Base-by-base conservation (phyloP, 2,329 filamentous ascomycete species). In the Cryoendolithus antarcticus region DNA sequence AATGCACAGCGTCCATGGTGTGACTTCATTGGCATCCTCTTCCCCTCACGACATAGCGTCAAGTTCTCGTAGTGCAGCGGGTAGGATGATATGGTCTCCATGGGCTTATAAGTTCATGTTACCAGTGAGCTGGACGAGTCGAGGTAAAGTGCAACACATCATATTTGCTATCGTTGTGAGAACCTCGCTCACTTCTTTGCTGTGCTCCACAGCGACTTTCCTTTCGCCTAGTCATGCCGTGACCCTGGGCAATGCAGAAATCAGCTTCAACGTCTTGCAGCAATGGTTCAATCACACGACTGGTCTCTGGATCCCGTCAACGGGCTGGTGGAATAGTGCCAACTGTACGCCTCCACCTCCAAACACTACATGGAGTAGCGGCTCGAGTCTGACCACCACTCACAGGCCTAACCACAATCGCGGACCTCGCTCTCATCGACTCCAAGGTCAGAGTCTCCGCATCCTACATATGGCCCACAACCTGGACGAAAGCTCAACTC, bases 321-420 rank as follows among this genome's bases (percentile, higher is more conserved):
- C 53, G 8, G 49, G 48, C 28, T 55, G 54, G 54, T 57, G 54
- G 54, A 56, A 57, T 38, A 47, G 42, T 31, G 54, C 54, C 19
- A 56, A 57, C 35, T 55, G 52, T 48, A 35, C 12, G 2, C 9
- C 9, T 3, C 11, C 9, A 5, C 6, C 35, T 3, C 21, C 4
- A 19, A 19, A 19, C 15, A 19, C 15, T 19, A 19, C 15, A 19
- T 19, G 15, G 15, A 19, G 15, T 19, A 19, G 15, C 15, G 15
- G 15, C 15, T 19, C 15, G 15, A 19, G 15, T 28, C 6, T 12
- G 24, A 19, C 24, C 19, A 30, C 30, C 32, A 15, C 28, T 32
- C 12, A 35, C 32, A 40, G 48, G 48, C 37, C 27, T 58, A 4
- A 58, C 54, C 2, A 49, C 50, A 9, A 49, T 58, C 28, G 45